Conservation (phyloP, 768 basidiomycete genomes). For the Trametes meyenii region DNA sequence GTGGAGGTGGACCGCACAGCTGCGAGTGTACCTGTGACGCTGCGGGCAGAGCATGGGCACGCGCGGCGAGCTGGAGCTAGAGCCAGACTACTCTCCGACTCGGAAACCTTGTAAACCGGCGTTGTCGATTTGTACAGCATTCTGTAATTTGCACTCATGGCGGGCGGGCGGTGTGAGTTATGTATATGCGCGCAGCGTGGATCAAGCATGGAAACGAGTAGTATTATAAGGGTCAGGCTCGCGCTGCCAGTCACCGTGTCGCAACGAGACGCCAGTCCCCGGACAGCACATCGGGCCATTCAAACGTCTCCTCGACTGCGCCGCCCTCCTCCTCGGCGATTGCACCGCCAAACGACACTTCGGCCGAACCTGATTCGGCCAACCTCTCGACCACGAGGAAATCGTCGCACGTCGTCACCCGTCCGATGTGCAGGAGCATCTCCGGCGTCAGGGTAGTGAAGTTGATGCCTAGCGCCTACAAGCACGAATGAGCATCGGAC, state of each 20-base stretch:
- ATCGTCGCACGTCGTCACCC: slow-evolving; percentile 35
- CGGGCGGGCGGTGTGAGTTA: not conserved
- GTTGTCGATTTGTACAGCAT: not conserved
- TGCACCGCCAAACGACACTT: slow-evolving; percentile 35
- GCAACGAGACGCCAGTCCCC: slow-evolving; percentile 36
- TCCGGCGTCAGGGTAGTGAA: slow-evolving; percentile 64
- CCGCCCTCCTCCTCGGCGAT: slow-evolving; percentile 27
- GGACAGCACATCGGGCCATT: slow-evolving; percentile 34
- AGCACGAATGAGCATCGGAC: not conserved
- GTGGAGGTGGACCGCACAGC: slow-evolving; percentile 7
- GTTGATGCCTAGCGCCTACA: slow-evolving; percentile 60
- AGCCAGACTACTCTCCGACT: not conserved
- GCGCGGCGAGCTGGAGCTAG: not conserved
- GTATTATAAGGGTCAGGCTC: not conserved
- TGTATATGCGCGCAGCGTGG: too few relatives aligned
- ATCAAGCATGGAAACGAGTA: not conserved
- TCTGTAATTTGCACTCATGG: not conserved
- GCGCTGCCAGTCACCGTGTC: not conserved
- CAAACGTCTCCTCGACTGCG: slow-evolving; percentile 27
- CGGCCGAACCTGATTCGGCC: slow-evolving; percentile 11
- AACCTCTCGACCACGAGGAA: slow-evolving; percentile 24
- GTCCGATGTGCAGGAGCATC: slow-evolving; percentile 50
- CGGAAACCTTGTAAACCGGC: not conserved
- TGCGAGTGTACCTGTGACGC: not conserved
- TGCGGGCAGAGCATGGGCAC: not conserved